phyloP scores from a whole-genome alignment of 2,329 filamentous ascomycete species.

The Penicillium hesseltinei region DNA sequence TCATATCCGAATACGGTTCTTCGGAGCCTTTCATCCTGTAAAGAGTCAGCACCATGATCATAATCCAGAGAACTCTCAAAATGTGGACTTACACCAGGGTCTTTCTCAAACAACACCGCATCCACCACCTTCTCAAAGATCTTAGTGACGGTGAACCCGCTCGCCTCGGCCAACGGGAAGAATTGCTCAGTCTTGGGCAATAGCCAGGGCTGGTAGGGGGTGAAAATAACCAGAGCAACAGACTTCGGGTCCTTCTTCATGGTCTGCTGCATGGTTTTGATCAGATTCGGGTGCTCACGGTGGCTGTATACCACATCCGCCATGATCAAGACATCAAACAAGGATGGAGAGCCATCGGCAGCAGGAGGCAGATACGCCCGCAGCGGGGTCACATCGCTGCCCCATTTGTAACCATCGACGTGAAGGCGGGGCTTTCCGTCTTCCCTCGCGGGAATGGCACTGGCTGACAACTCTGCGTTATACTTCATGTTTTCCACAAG shows the following conservation, averaged over 20 bases:
- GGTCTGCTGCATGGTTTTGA: conserved; percentile 68
- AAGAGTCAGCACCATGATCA: conserved; percentile 13
- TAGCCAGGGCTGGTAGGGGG: conserved; percentile 89
- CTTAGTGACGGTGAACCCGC: conserved; percentile 74
- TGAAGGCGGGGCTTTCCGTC: conserved; percentile 45
- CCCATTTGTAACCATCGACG: conserved; percentile 81
- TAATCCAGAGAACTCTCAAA: background rate
- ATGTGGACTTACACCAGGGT: conserved; percentile 63
- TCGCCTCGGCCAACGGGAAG: conserved; percentile 71
- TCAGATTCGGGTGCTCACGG: conserved; percentile 75
- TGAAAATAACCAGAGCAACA: conserved; percentile 85
- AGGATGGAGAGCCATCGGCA: conserved; percentile 58
- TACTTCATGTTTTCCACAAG: conserved; percentile 75
- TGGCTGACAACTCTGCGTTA: conserved; percentile 65
- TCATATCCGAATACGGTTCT: conserved; percentile 80
- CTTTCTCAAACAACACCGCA: conserved; percentile 82
- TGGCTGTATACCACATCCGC: conserved; percentile 92
- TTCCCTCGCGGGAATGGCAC: conserved; percentile 37
- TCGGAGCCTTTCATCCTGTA: conserved; percentile 69
- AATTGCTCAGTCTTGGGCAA: conserved; percentile 80
- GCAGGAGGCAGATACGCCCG: conserved; percentile 54
- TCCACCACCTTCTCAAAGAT: conserved; percentile 80
- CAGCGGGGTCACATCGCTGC: conserved; percentile 60
- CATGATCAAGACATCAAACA: conserved; percentile 79
- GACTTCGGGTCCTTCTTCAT: conserved; percentile 57